phyloP scores from a whole-genome alignment of 2,329 filamentous ascomycete species.

The Penicillium sp. region DNA sequence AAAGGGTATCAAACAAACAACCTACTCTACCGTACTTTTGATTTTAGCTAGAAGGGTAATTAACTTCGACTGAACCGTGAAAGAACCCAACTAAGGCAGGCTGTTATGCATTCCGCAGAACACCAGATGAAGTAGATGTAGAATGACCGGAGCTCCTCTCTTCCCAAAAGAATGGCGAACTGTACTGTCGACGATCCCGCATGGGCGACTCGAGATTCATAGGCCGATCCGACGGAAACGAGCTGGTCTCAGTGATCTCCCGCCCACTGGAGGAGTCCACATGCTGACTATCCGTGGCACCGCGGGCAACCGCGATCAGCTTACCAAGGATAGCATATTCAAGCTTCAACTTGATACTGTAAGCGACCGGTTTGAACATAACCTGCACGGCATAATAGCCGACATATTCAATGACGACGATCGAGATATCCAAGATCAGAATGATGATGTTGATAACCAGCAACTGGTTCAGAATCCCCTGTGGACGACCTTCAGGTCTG shows the following conservation, averaged over 20 bases:
- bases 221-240: conserved; percentile 7
- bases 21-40: too few relatives aligned
- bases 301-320: conserved; percentile 32
- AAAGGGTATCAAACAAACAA: too few relatives aligned
- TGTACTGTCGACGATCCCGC: conserved; percentile 7
- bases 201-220: background rate
- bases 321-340: conserved; percentile 55
- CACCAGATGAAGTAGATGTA: background rate
- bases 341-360: conserved; percentile 49
- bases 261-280: conserved; percentile 14
- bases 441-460: conserved; percentile 53
- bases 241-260: conserved; percentile 14
- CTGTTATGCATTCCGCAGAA: background rate
- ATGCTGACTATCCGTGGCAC: conserved; percentile 9
- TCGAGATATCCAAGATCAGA: conserved; percentile 45
- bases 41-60: too few relatives aligned
- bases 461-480: conserved; percentile 40
- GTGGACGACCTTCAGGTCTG: conserved; percentile 18
- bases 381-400: conserved; percentile 42
- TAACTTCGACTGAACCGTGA: too few relatives aligned
- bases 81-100: background rate
- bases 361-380: conserved; percentile 40
- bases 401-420: conserved; percentile 42
- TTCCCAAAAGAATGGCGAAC: conserved; percentile 15
- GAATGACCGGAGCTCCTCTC: background rate